phyloP scores from a whole-genome alignment of 2,329 filamentous ascomycete genomes.

The Dryadomyces quercivorus region DNA sequence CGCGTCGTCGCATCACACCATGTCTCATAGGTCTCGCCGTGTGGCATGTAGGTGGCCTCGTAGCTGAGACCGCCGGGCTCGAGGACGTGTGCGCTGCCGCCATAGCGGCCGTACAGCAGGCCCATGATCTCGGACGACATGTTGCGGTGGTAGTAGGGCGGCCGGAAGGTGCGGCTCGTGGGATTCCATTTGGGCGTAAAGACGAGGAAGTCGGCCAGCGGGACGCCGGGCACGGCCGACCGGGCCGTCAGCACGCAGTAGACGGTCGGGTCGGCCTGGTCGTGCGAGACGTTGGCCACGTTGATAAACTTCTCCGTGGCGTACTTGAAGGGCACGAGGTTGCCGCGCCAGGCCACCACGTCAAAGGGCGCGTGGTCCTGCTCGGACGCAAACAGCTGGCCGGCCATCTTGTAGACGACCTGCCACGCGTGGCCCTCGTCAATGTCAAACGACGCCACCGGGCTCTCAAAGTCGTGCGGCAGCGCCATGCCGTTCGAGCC shows the following conservation, averaged over 20 bases:
- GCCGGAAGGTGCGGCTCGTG: slow-evolving; percentile 47
- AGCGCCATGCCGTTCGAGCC: slow-evolving; percentile 56
- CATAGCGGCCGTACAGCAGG: slow-evolving; percentile 27
- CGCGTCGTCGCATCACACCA: slow-evolving; percentile 17
- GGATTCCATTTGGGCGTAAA: slow-evolving; percentile 57
- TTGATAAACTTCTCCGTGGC: slow-evolving; percentile 45
- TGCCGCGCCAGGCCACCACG: slow-evolving; percentile 57
- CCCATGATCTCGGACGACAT: slow-evolving; percentile 46
- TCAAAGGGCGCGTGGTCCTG: slow-evolving; percentile 59
- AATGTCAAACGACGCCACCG: slow-evolving; percentile 46
- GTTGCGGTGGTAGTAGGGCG: slow-evolving; percentile 55
- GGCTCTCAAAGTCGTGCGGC: slow-evolving; percentile 51
- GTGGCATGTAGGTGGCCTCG: slow-evolving; percentile 23
- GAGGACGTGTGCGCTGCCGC: slow-evolving; percentile 16
- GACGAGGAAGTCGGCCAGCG: slow-evolving; percentile 52
- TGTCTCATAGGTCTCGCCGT: slow-evolving; percentile 21
- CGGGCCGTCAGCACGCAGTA: slow-evolving; percentile 53
- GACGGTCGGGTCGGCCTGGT: slow-evolving; percentile 56
- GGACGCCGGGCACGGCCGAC: slow-evolving; percentile 38
- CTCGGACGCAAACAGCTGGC: slow-evolving; percentile 44
- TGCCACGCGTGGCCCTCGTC: slow-evolving; percentile 25
- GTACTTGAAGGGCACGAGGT: slow-evolving; percentile 49
- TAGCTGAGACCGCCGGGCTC: slow-evolving; percentile 20
- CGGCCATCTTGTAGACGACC: slow-evolving; percentile 49
- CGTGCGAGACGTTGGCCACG: slow-evolving; percentile 38